Conservation (phyloP, 208 protist species). For the Trypanosoma theileri region DNA sequence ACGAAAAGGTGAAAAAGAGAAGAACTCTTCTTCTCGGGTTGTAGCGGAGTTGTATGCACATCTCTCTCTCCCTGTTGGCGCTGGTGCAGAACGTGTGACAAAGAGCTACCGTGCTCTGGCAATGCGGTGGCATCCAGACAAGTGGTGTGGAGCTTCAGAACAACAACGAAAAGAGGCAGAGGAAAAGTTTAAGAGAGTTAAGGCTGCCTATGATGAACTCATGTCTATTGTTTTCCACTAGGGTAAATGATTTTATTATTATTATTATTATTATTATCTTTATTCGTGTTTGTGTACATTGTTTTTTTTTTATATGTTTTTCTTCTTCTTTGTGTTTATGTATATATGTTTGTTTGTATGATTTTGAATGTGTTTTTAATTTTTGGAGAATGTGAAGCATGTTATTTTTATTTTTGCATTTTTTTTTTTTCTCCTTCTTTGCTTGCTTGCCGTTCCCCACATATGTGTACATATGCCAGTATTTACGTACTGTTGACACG, state of each 20-base stretch:
- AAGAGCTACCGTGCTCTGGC: slow-evolving; percentile 59
- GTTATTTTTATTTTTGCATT: not conserved
- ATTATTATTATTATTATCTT: slow-evolving; percentile 21
- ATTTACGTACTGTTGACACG: not conserved
- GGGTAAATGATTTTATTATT: slow-evolving; percentile 14
- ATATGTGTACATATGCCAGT: not conserved
- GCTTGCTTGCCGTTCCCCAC: not conserved
- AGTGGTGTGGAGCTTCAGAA: slow-evolving; percentile 45
- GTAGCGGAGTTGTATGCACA: slow-evolving; percentile 20
- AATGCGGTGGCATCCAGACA: slow-evolving; percentile 79
- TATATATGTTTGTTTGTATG: too few relatives aligned
- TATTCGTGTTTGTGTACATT: slow-evolving; percentile 5
- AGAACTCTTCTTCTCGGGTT: not conserved
- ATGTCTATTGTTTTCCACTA: slow-evolving; percentile 31
- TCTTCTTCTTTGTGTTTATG: slow-evolving; percentile 18
- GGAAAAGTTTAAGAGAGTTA: slow-evolving; percentile 59
- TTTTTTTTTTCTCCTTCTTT: not conserved
- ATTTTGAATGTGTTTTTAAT: not conserved
- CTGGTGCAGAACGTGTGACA: slow-evolving; percentile 25
- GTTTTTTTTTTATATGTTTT: slow-evolving; percentile 13
- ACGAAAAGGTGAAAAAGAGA: not conserved
- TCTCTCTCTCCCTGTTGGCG: slow-evolving; percentile 25
- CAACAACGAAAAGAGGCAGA: slow-evolving; percentile 45
- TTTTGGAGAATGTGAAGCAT: too few relatives aligned
- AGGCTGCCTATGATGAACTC: slow-evolving; percentile 70